phyloP scores from a whole-genome alignment of 257 asterid species.

The Solanum medicagineum region DNA sequence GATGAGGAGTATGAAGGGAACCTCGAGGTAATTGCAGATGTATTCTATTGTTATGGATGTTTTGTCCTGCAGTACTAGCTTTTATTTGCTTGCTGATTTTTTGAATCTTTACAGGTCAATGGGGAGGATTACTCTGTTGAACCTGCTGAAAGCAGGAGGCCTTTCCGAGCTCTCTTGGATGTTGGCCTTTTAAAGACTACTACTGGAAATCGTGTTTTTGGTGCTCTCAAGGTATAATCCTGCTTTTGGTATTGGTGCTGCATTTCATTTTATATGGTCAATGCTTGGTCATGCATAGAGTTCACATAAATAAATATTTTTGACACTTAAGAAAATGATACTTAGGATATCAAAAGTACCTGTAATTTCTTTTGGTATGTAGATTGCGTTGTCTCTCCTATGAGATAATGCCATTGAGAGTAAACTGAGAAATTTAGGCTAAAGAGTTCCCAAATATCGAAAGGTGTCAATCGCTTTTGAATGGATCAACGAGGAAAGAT shows the following conservation, averaged over 20 bases:
- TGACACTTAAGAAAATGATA: not conserved
- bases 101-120: conserved; percentile 24
- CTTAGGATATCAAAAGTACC: not conserved
- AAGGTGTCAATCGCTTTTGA: not conserved
- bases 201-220: conserved; percentile 68
- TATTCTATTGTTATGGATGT: not conserved
- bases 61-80: not conserved
- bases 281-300: not conserved
- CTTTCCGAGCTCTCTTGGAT: conserved; percentile 63
- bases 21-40: conserved; percentile 33
- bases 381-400: not conserved
- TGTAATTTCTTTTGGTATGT: not conserved
- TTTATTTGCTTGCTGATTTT: not conserved
- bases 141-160: conserved; percentile 53
- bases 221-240: conserved; percentile 53
- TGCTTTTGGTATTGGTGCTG: not conserved
- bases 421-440: not conserved
- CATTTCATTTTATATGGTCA: not conserved
- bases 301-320: not conserved
- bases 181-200: conserved; percentile 56
- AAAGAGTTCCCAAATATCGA: not conserved
- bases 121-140: conserved; percentile 73
- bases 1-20: conserved; percentile 64
- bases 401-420: not conserved
- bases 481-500: not conserved